These are phyloP conservation scores for Edaphochlamys debaryana DNA, from an alignment of 139 green algal species.

Conservation along the genomic window DNA sequence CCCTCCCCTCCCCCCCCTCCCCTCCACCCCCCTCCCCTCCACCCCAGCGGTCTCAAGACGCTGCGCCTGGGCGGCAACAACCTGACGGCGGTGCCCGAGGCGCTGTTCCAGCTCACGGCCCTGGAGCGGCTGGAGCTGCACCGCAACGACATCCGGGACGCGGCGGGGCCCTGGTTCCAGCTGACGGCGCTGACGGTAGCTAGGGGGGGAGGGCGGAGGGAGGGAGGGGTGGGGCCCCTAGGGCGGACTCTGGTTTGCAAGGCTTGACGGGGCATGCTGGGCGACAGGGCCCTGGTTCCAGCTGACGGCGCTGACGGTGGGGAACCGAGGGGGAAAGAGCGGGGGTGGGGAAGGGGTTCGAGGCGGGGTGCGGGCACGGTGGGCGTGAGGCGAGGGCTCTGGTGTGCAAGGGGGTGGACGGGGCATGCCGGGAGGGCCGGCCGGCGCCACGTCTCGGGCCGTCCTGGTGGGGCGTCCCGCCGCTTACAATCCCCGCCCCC, in stretches of 20 bases:
- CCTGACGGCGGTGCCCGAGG: neutral
- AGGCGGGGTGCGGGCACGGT: no score
- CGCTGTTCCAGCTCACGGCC: neutral
- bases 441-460: no score
- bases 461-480: no score
- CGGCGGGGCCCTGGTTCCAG: neutral
- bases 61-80: slow-evolving; percentile 20
- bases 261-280: neutral
- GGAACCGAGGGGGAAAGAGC: neutral
- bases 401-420: no score
- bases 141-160: slow-evolving; percentile 11
- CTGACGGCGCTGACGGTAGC: slow-evolving; percentile 24
- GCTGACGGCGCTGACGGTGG: slow-evolving; percentile 22
- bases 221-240: no score
- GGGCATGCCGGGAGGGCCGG: no score
- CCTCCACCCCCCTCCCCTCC: neutral
- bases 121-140: slow-evolving; percentile 24
- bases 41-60: neutral
- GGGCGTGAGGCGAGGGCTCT: no score
- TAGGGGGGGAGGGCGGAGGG: neutral
- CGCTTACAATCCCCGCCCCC: neutral
- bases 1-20: neutral
- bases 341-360: no score
- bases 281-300: neutral
- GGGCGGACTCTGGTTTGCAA: no score